A percentile compares a stretch with the other conserved stretches of the same genome.
phyloP scores from a whole-genome alignment of 2,329 filamentous ascomycete species.

The Fusarium ambrosium region DNA sequence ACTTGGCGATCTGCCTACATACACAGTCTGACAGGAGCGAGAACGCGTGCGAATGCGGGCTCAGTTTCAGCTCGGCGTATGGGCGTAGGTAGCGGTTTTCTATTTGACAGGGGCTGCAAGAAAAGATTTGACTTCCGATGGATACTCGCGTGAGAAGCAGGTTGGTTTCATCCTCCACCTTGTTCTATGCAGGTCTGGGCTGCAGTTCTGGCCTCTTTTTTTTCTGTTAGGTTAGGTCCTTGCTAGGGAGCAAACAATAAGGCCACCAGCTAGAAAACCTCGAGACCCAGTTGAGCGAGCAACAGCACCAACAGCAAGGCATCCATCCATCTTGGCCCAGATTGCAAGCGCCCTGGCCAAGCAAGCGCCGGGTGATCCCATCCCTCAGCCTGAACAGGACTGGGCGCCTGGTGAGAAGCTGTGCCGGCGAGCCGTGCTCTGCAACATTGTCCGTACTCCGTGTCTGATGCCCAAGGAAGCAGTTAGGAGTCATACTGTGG shows the following conservation, averaged over 20 bases:
- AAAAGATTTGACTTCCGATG: background rate
- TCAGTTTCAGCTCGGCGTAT: background rate
- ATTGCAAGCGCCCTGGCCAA: conserved; percentile 20
- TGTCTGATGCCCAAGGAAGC: background rate
- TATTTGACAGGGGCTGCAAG: conserved; percentile 1
- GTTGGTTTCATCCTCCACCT: conserved; percentile 32
- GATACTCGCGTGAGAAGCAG: conserved; percentile 10
- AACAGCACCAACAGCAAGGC: conserved; percentile 1
- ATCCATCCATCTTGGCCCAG: conserved; percentile 5
- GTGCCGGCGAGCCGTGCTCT: conserved; percentile 36
- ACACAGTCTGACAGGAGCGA: background rate
- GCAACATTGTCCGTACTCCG: conserved; percentile 8
- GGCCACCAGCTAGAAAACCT: background rate
- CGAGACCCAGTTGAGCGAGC: background rate
- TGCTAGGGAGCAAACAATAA: conserved; percentile 1
- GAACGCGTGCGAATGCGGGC: background rate
- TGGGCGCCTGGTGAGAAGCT: conserved; percentile 22
- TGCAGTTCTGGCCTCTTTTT: background rate
- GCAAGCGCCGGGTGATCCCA: conserved; percentile 32
- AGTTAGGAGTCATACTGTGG: conserved; percentile 3
- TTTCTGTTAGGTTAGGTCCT: background rate
- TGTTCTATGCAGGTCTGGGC: conserved; percentile 16
- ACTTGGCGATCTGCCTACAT: background rate
- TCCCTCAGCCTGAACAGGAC: conserved; percentile 12
- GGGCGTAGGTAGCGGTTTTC: background rate